Evolutionary conservation across 2,329 filamentous ascomycete genomes (phyloP).

Genomic region (Clonostachys sp.): DNA sequence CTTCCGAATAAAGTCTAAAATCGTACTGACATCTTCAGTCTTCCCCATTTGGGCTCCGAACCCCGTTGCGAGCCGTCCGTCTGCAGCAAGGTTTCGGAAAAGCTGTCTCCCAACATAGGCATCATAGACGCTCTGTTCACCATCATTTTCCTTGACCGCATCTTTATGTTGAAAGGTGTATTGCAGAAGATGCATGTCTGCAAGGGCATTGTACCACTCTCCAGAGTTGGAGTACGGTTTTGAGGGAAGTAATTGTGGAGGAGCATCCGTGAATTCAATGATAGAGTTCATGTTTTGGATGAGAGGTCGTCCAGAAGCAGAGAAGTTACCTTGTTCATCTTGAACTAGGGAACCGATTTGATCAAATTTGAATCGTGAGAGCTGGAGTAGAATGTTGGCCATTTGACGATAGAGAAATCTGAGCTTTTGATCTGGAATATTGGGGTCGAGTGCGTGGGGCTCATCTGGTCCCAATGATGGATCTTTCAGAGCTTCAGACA

Average conservation of each 20-base stretch:
- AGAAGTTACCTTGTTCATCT: conserved; percentile 13
- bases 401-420: conserved; percentile 29
- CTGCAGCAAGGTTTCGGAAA: conserved; percentile 18
- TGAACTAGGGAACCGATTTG: conserved; percentile 29
- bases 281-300: conserved; percentile 32
- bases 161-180: conserved; percentile 30
- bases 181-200: conserved; percentile 28
- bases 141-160: conserved; percentile 13
- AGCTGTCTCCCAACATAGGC: conserved; percentile 25
- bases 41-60: not conserved
- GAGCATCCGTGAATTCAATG: conserved; percentile 11
- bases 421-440: conserved; percentile 23
- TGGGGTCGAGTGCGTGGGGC: conserved; percentile 20
- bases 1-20: conserved; percentile 14
- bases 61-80: conserved; percentile 4
- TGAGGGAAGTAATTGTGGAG: conserved; percentile 12
- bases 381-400: conserved; percentile 33
- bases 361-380: conserved; percentile 23
- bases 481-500: conserved; percentile 19
- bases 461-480: conserved; percentile 13
- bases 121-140: conserved; percentile 17
- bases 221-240: conserved; percentile 17
- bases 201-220: conserved; percentile 24
- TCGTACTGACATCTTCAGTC: not conserved
- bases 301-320: conserved; percentile 23